These are phyloP conservation scores for Didymellaceae sp. DNA, from an alignment of 2,329 filamentous ascomycete genomes.

Conservation along the genomic window DNA sequence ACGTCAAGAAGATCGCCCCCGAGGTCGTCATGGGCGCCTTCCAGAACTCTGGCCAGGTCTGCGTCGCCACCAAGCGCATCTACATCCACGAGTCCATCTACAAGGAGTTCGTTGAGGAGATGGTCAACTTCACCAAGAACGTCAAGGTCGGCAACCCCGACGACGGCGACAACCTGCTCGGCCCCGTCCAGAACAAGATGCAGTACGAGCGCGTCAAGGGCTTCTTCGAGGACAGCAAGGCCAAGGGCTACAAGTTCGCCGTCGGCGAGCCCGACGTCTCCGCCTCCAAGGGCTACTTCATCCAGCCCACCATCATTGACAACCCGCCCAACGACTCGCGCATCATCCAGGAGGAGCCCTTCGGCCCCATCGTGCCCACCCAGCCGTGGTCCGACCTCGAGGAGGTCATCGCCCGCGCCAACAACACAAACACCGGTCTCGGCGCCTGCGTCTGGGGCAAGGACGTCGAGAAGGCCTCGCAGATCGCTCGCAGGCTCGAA, in stretches of 20 bases:
- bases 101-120: constrained; percentile 46
- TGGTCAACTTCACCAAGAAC: constrained; percentile 55
- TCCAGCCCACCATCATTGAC: constrained; percentile 66
- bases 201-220: constrained; percentile 67
- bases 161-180: constrained; percentile 57
- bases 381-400: constrained; percentile 67
- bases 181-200: constrained; percentile 69
- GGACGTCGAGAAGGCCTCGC: constrained; percentile 54
- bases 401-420: constrained; percentile 56
- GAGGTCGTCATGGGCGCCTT: constrained; percentile 61
- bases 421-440: constrained; percentile 58
- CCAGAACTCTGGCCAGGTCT: constrained; percentile 62
- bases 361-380: constrained; percentile 70
- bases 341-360: constrained; percentile 67
- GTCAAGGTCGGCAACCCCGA: constrained; percentile 49
- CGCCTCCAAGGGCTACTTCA: constrained; percentile 60
- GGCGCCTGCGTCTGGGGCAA: constrained; percentile 59
- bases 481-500: constrained; percentile 57
- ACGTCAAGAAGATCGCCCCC: constrained; percentile 58
- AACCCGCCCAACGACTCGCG: constrained; percentile 64
- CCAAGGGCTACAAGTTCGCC: constrained; percentile 60
- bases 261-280: constrained; percentile 54
- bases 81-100: constrained; percentile 50
- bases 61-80: constrained; percentile 46
- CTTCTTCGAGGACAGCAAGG: constrained; percentile 63